Evolutionary conservation across 2,329 filamentous ascomycete species (phyloP), one percentile per base, ranked within the genome.

Genomic region (Fusarium sacchari): DNA sequence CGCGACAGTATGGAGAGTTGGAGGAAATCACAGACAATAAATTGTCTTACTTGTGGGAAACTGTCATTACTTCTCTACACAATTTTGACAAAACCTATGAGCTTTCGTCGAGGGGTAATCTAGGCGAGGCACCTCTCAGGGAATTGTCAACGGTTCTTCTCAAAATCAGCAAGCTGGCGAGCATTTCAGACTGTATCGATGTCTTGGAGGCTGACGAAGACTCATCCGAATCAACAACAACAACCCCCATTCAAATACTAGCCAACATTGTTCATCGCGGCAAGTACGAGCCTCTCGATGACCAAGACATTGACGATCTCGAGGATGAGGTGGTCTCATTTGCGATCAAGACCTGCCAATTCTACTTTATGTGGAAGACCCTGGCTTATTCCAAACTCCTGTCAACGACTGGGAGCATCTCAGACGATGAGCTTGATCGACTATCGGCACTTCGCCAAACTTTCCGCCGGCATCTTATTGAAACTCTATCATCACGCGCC

Each of bases 331-430:
- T 96, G 47, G 91, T 94, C 12, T 87, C 90, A 5, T 92, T 92
- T 76, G 92, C 94, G 36, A 93, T 97, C 77, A 92, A 93, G 73
- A 88, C 91, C 5, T 87, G 93, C 57, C 88, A 95, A 52, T 94
- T 97, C 83, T 98, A 98, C 83, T 97, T 98, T 80, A 94, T 97
- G 90, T 99, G 96, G 96, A 96, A 96, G 80, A 88, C 93, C 28
- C 89, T 90, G 60, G 85, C 87, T 59, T 78, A 94, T 68, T 85
- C 86, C 70, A 84, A 87, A 60, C 82, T 88, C 22, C 81, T 94
- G 40, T 83, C 86, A 22, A 86, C 86, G 32, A 87, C 90, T 47
- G 86, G 85, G 8, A 87, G 84, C 59, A 82, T 94, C 61, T 78
- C 89, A 3, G 86, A 89, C 56, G 81, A 84, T 12, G 88, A 90